phyloP scores from a whole-genome alignment of 768 basidiomycete species.

The Dentipellis fragilis region DNA sequence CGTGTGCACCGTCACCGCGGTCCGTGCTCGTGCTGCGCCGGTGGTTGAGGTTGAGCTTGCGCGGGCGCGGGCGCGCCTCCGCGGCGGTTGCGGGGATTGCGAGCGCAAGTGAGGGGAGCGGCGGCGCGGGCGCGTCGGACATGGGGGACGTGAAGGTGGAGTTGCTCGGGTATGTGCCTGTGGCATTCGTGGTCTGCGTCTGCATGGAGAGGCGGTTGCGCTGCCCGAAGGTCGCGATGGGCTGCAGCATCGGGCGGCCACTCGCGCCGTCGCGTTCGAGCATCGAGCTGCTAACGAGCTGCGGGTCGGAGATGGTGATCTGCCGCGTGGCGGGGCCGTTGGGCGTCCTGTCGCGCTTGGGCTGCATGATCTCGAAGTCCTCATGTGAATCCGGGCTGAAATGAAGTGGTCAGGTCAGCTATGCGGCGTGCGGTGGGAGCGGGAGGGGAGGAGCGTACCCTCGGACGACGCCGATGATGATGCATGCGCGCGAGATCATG shows the following conservation, averaged over 20 bases:
- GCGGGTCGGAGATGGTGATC: constrained; percentile 7
- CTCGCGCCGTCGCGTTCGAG: constrained; percentile 3
- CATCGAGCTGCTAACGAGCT: constrained; percentile 5
- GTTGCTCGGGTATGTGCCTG: neutral
- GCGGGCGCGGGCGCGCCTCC: neutral
- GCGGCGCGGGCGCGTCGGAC: no score
- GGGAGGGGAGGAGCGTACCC: constrained; percentile 38
- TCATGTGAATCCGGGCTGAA: constrained; percentile 9
- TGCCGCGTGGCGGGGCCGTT: constrained; percentile 4
- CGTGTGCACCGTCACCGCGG: constrained; percentile 3
- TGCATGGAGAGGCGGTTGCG: neutral
- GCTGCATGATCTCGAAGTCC: constrained; percentile 8
- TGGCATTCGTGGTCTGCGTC: neutral
- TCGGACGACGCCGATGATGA: constrained; percentile 56
- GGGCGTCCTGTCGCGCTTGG: neutral
- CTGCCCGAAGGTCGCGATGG: neutral
- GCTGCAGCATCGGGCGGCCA: neutral
- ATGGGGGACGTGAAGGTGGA: no score
- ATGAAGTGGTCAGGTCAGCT: neutral
- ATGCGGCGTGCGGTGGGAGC: neutral
- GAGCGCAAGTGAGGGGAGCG: no score
- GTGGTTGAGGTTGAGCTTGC: neutral
- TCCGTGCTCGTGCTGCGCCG: neutral
- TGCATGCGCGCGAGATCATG: constrained; percentile 38
- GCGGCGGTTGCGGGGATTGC: neutral